These are phyloP conservation scores for Helianthus annuus DNA, from an alignment of 129 eudicot species.

Conservation along the genomic window DNA sequence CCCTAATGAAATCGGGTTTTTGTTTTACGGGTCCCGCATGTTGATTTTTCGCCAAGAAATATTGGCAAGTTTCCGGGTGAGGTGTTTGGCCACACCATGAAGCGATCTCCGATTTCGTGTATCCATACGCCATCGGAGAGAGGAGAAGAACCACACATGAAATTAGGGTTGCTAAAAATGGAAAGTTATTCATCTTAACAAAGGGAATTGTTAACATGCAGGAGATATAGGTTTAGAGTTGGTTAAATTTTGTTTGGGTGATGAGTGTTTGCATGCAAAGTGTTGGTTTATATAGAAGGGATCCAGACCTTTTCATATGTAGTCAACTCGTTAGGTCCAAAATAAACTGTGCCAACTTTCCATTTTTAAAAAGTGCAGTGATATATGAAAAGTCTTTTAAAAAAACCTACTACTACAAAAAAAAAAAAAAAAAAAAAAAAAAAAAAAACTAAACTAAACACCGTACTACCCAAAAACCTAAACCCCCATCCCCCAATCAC, in stretches of 20 bases:
- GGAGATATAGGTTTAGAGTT: not conserved
- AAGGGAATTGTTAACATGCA: not conserved
- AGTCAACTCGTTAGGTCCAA: constrained; percentile 11
- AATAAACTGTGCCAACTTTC: constrained; percentile 23
- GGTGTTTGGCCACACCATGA: constrained; percentile 83
- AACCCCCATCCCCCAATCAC: too few relatives aligned
- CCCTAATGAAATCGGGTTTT: constrained; percentile 54
- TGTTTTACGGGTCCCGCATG: constrained; percentile 34
- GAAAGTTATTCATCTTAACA: constrained; percentile 26
- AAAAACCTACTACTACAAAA: too few relatives aligned
- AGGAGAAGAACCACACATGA: constrained; percentile 24
- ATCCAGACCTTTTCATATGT: constrained; percentile 10
- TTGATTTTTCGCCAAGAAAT: constrained; percentile 43
- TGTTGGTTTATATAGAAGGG: constrained; percentile 45
- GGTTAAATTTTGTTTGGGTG: constrained; percentile 15
- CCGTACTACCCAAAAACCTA: too few relatives aligned
- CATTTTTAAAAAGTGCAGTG: not conserved
- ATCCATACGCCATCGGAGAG: constrained; percentile 33
- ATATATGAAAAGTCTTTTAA: too few relatives aligned
- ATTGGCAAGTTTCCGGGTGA: constrained; percentile 63
- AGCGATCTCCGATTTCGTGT: constrained; percentile 28
- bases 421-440: too few relatives aligned
- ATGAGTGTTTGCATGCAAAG: constrained; percentile 27
- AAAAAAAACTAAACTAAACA: too few relatives aligned
- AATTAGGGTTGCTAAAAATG: constrained; percentile 28